Base-by-base conservation (phyloP, 179 eudicot species). In the Pouteria campechiana region DNA sequence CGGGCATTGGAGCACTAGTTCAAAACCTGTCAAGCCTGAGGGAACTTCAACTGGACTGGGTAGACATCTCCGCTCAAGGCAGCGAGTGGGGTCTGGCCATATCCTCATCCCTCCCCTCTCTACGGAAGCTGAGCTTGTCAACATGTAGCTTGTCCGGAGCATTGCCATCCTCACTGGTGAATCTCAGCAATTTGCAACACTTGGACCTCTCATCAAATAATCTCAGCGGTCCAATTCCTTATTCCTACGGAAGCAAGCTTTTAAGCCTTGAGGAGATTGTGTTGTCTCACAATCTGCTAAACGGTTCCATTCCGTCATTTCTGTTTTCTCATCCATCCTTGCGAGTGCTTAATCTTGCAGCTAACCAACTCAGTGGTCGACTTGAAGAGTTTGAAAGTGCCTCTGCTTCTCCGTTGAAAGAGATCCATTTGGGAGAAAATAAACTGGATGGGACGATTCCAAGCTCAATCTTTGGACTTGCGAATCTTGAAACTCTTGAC, bases 31-130 rank as follows among this genome's bases (percentile, higher is more conserved):
- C 52, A 4, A 25, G 34, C 8, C 50, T 75, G 5, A 54, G 33
- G 27, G 71, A 67, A 27, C 67, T 75, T 12, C 32, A 59, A 52
- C 64, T 74, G 1, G 61, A 63, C 53, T 52, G 54, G 10, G 68
- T 66, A 25, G 22, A 28, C n/a, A 36, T 69, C 15, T 54, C 75
- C 6, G 54, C 61, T 1, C 47, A n/a, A 16, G 73, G 68, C 21
- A 7, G 9, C 16, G 60, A 55, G 32, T 74, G 73, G 81, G 37
- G 57, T 18, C 33, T 37, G 25, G 65, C 64, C 11, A 5, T 69
- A 32, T 57, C 68, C 5, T 56, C 67, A 33, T 52, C 73, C 25
- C 12, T 65, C 35, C 61, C 67, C 7, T 25, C 55, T 43, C 41
- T 74, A 52, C 49, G 37, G 18, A 56, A 43, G 17, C 30, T 65